Evolutionary conservation across 2,329 filamentous ascomycete genomes (phyloP), one percentile per base, ranked within the genome.

Genomic region (Diplodia sapinea): DNA sequence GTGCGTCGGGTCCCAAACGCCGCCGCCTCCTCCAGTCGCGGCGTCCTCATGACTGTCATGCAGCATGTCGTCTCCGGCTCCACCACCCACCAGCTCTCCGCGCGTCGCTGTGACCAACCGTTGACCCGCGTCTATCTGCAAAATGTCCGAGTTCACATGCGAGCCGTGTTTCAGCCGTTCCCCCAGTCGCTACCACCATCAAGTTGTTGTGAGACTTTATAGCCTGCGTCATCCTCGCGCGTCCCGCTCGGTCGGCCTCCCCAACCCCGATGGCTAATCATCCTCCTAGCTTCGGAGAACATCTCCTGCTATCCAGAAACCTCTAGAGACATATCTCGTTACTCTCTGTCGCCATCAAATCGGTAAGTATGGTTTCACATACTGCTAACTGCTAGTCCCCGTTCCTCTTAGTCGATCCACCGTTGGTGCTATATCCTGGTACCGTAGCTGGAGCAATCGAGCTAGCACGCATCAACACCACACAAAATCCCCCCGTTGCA

Each of bases 131-230:
- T 17, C 38, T 23, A 11, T 50, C 20, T 57, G 33, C 55, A 57
- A 57, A 57, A 23, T 57, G 55, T 43, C 57, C 57, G 26, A 50
- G 2, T 31, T 26, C 57, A 50, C 47, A 63, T 51, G 59, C 43
- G 33, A 31, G 12, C 26, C 43, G 29, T 63, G 59, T 63, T 63
- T 63, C 59, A 63, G 59, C 59, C 11, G 12, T 17, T 26, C 40
- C 55, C 13, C 36, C 55, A n/a, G 9, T 31, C 55, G 17, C 36
- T 38, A 17, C 36, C 6, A 3, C 33, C 40, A 12, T n/a, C 59
- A 29, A 50, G 43, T 63, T 43, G 23, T 51, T 40, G 59, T 63
- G 59, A 63, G 59, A 51, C 59, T 63, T 63, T 63, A 63, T 63
- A 63, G 40, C 31, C 59, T n/a, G 59, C 59, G 59, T 51, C 59